Conservation (phyloP, 495 filamentous ascomycete species). For the Stereocaulon alpinum region DNA sequence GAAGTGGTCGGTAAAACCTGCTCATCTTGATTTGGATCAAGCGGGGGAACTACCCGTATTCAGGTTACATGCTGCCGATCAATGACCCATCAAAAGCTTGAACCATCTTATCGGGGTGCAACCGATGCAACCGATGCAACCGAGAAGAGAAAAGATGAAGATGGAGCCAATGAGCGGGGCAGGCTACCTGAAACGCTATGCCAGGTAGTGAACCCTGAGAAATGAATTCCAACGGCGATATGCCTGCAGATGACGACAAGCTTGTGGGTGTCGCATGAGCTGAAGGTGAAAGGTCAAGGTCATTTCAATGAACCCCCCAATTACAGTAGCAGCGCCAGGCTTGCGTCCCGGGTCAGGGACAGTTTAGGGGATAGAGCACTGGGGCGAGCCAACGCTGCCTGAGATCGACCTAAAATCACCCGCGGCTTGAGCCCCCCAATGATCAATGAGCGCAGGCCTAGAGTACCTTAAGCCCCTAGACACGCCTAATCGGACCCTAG, state of each 20-base stretch:
- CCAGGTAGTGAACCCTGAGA: not conserved
- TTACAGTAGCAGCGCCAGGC: not conserved
- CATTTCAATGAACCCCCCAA: not conserved
- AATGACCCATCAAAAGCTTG: not conserved
- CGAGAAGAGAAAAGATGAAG: not conserved
- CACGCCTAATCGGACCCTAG: not conserved
- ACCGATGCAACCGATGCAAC: not conserved
- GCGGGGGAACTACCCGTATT: conserved; percentile 1
- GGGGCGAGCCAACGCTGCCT: not conserved
- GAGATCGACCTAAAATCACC: not conserved
- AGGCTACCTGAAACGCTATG: not conserved
- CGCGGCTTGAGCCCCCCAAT: too few relatives aligned
- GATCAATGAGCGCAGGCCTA: not conserved
- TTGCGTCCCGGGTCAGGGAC: not conserved
- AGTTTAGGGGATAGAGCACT: conserved; percentile 1
- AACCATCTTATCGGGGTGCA: not conserved
- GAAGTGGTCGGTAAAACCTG: conserved; percentile 4
- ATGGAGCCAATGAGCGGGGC: not conserved
- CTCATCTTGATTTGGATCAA: not conserved
- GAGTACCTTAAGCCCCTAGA: not conserved
- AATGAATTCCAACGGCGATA: not conserved
- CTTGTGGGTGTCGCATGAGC: conserved; percentile 1
- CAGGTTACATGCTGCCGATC: conserved; percentile 2
- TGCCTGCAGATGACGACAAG: not conserved
- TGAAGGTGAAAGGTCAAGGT: not conserved